Percentiles rank a stretch among this genome's conserved stretches.
phyloP scores from a whole-genome alignment of 805 yeast species.

The Saccharomyces eubayanus region DNA sequence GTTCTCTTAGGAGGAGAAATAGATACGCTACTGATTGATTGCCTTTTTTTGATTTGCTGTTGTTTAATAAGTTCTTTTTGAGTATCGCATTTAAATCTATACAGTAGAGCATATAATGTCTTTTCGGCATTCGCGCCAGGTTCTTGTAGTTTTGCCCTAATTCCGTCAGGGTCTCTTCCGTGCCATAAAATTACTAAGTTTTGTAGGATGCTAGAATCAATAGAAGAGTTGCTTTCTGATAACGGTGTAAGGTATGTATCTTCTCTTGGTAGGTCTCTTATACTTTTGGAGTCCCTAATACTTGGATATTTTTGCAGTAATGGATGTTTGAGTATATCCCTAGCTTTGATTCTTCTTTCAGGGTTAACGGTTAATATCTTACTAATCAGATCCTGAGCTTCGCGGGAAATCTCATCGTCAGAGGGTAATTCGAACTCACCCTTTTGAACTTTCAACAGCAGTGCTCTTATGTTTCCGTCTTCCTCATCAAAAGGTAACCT shows the following conservation, averaged over 20 bases:
- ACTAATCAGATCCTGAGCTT: slow-evolving; percentile 79
- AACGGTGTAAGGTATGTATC: slow-evolving; percentile 34
- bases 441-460: slow-evolving; percentile 81
- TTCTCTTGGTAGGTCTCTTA: slow-evolving; percentile 33
- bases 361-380: slow-evolving; percentile 83
- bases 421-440: slow-evolving; percentile 82
- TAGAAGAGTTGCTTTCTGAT: slow-evolving; percentile 33
- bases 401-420: slow-evolving; percentile 61
- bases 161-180: slow-evolving; percentile 51
- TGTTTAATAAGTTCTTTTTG: slow-evolving; percentile 26
- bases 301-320: slow-evolving; percentile 61
- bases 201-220: slow-evolving; percentile 67
- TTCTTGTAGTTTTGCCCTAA: slow-evolving; percentile 45
- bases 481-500: slow-evolving; percentile 81
- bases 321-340: slow-evolving; percentile 73
- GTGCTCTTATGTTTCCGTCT: slow-evolving; percentile 84
- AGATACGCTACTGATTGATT: slow-evolving; percentile 16
- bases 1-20: slow-evolving; percentile 3
- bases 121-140: slow-evolving; percentile 64
- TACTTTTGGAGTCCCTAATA: slow-evolving; percentile 28
- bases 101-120: slow-evolving; percentile 65
- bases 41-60: slow-evolving; percentile 36
- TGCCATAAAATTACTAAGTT: slow-evolving; percentile 76
- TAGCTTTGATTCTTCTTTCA: slow-evolving; percentile 64
- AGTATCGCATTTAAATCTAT: slow-evolving; percentile 61